These are phyloP conservation scores for Noccaea bulbosa DNA, from an alignment of 345 rosid species.

Conservation along the genomic window DNA sequence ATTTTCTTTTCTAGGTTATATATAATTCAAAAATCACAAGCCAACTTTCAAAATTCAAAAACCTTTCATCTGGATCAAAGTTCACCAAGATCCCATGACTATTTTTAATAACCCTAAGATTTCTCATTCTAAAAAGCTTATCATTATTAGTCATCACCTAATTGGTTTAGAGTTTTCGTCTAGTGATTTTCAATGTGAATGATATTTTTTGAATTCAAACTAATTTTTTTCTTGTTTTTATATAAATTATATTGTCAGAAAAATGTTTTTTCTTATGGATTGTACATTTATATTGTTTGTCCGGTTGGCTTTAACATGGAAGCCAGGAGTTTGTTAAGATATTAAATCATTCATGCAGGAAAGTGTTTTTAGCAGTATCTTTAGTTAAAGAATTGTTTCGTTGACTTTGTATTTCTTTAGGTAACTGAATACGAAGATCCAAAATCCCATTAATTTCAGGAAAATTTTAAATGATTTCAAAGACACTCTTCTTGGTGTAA, in stretches of 20 bases:
- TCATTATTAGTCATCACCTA: too few species aligned
- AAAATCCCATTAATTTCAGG: conserved; percentile 31
- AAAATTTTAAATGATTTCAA: conserved; percentile 10
- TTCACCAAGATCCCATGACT: too few species aligned
- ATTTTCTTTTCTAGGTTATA: too few species aligned
- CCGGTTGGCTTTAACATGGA: conserved; percentile 40
- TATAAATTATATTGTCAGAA: conserved; percentile 13
- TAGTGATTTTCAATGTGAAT: background rate
- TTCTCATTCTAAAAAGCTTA: too few species aligned
- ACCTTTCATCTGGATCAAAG: too few species aligned
- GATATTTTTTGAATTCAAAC: conserved; percentile 5
- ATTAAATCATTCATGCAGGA: conserved; percentile 17
- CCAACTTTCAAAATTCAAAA: too few species aligned
- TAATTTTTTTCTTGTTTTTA: background rate
- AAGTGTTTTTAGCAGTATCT: background rate
- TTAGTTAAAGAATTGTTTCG: conserved; percentile 22
- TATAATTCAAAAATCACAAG: too few species aligned
- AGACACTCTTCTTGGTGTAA: conserved; percentile 17
- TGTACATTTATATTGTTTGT: conserved; percentile 34
- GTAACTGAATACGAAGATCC: conserved; percentile 27
- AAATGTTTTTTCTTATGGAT: conserved; percentile 22
- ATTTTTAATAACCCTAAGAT: too few species aligned
- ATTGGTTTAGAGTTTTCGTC: too few species aligned
- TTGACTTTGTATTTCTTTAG: conserved; percentile 34
- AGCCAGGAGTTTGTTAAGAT: conserved; percentile 20